Evolutionary conservation across 768 basidiomycete genomes (phyloP).

Genomic region (Cytidiella melzeri): DNA sequence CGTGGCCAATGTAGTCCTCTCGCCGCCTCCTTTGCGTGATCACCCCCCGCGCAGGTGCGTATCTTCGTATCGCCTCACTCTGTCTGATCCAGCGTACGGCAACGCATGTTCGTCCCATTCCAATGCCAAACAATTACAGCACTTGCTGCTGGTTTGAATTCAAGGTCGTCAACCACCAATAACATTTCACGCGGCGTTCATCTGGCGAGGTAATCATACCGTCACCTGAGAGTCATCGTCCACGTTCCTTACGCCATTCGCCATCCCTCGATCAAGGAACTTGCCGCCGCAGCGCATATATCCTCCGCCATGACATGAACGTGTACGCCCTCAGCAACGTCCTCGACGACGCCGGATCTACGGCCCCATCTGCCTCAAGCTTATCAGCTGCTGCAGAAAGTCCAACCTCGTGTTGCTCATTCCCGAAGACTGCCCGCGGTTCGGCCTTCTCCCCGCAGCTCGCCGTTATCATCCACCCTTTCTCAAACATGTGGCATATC

Average conservation of each 20-base stretch:
- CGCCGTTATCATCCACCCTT: no score
- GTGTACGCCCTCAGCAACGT: no score
- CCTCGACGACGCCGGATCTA: not conserved
- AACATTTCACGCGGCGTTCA: not conserved
- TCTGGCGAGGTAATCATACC: not conserved
- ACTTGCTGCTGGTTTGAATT: not conserved
- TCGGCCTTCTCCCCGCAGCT: no score
- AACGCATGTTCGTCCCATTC: not conserved
- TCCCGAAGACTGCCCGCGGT: not conserved
- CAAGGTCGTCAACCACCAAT: not conserved
- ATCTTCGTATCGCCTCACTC: not conserved
- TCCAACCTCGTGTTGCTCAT: not conserved
- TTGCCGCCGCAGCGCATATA: no score
- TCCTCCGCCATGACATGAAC: no score
- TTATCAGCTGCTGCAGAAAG: not conserved
- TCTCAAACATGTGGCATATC: no score
- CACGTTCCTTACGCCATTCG: not conserved
- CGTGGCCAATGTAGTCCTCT: conserved; percentile 6
- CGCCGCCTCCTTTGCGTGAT: not conserved
- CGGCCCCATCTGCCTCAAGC: not conserved
- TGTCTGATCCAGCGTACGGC: not conserved
- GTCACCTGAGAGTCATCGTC: not conserved
- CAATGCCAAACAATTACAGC: not conserved
- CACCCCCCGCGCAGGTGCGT: not conserved
- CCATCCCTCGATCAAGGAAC: not conserved